A percentile compares a stretch with the other conserved stretches of the same genome.
Evolutionary conservation across 805 yeast species (phyloP).

Genomic region (Lipomyces anomalus): DNA sequence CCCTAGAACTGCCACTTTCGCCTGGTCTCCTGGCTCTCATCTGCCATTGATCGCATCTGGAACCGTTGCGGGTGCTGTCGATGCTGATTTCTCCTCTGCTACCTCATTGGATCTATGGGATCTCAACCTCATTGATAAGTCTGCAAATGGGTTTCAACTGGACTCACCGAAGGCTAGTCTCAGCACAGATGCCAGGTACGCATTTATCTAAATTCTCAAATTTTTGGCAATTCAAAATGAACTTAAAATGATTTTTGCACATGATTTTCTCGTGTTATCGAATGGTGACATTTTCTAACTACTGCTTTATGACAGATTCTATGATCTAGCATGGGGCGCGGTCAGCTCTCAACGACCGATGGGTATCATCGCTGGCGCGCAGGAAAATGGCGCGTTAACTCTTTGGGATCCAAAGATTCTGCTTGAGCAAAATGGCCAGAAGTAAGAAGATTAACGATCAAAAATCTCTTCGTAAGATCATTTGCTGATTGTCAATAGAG

Average conservation of each 20-base stretch:
- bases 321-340: conserved; percentile 79
- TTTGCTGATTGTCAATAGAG: conserved; percentile 27
- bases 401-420: conserved; percentile 63
- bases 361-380: conserved; percentile 76
- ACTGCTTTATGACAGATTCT: conserved; percentile 45
- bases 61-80: conserved; percentile 93
- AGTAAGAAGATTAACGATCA: no score
- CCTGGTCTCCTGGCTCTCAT: conserved; percentile 75
- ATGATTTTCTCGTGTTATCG: neutral
- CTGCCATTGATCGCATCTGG: conserved; percentile 82
- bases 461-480: no score
- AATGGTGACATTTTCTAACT: neutral
- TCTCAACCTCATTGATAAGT: conserved; percentile 38
- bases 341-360: conserved; percentile 45
- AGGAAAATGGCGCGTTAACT: conserved; percentile 74
- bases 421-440: no score
- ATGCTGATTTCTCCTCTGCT: conserved; percentile 73
- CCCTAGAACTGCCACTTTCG: conserved; percentile 84
- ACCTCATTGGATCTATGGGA: conserved; percentile 79
- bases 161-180: conserved; percentile 41
- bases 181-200: conserved; percentile 46
- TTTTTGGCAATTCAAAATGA: neutral
- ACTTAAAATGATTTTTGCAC: neutral
- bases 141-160: conserved; percentile 29
- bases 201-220: neutral